These are phyloP conservation scores for Podosphaera aphanis DNA, from an alignment of 2,329 filamentous ascomycete genomes.

Conservation along the genomic window DNA sequence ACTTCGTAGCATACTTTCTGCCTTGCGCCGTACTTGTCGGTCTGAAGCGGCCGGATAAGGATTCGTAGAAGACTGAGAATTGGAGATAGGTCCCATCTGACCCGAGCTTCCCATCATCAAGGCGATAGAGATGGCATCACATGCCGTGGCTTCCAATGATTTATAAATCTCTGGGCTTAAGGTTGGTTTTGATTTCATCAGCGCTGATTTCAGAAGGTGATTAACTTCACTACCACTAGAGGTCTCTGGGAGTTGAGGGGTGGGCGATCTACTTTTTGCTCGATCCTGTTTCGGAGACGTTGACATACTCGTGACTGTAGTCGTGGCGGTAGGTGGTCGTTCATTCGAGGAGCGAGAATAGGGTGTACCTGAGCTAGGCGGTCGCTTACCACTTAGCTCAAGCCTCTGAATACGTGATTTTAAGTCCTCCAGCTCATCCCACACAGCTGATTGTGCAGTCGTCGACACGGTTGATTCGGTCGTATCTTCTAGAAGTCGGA, in stretches of 20 bases:
- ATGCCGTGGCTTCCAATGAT: slow-evolving; percentile 56
- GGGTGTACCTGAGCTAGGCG: slow-evolving; percentile 58
- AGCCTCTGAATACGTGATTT: slow-evolving; percentile 82
- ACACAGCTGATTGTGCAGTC: slow-evolving; percentile 75
- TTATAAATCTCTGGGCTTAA: slow-evolving; percentile 50
- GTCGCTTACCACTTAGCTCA: slow-evolving; percentile 71
- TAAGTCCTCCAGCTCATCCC: slow-evolving; percentile 90
- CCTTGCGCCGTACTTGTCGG: slow-evolving; percentile 68
- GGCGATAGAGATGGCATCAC: slow-evolving; percentile 58
- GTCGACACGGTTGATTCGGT: slow-evolving; percentile 66
- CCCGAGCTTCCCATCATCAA: slow-evolving; percentile 54
- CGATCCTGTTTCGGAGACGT: slow-evolving; percentile 61
- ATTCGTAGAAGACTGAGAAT: slow-evolving; percentile 24
- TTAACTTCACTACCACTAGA: slow-evolving; percentile 34
- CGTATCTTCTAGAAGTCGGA: slow-evolving; percentile 37
- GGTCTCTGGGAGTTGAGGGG: slow-evolving; percentile 15
- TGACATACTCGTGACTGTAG: slow-evolving; percentile 73
- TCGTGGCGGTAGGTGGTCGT: slow-evolving; percentile 72
- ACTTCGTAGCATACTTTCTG: slow-evolving; percentile 77
- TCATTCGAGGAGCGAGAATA: slow-evolving; percentile 42
- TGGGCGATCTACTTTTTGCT: slow-evolving; percentile 22
- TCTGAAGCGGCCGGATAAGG: slow-evolving; percentile 32
- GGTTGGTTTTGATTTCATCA: slow-evolving; percentile 52
- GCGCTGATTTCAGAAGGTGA: slow-evolving; percentile 56
- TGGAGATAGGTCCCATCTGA: slow-evolving; percentile 43